phyloP scores from a whole-genome alignment of 371 early-diverging fungal species.

The Polyrhizophydium stewartii region DNA sequence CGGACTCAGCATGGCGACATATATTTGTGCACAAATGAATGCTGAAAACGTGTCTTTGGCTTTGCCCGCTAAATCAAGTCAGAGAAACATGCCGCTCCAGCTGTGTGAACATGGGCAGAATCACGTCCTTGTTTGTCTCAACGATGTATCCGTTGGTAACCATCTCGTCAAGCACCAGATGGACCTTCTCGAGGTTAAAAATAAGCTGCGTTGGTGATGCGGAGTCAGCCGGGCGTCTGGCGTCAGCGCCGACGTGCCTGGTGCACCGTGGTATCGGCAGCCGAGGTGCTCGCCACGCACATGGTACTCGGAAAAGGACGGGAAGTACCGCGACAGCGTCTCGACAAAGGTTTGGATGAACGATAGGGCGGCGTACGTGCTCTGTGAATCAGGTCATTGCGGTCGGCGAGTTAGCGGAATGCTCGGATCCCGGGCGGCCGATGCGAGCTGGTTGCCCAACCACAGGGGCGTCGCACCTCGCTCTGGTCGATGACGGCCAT shows the following conservation, averaged over 20 bases:
- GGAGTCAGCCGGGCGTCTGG: not conserved
- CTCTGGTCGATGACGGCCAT: not conserved
- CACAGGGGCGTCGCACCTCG: not conserved
- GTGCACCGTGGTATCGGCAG: not conserved
- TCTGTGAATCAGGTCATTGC: not conserved
- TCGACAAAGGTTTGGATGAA: conserved; percentile 1
- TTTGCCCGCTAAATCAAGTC: no score
- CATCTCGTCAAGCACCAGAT: conserved; percentile 4
- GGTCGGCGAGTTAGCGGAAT: no score
- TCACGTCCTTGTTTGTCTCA: not conserved
- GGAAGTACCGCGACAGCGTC: conserved; percentile 1
- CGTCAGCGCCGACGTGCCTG: not conserved
- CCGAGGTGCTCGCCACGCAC: not conserved
- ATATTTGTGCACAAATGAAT: no score
- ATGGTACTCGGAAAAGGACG: conserved; percentile 1
- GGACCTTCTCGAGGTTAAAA: not conserved
- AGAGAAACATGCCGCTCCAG: not conserved
- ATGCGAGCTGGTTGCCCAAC: no score
- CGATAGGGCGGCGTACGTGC: not conserved
- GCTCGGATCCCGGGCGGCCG: no score
- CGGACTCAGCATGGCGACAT: no score
- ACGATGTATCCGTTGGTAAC: not conserved
- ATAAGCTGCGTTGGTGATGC: not conserved
- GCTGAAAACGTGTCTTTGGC: no score
- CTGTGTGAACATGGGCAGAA: not conserved